These are phyloP conservation scores for Codiaeum variegatum DNA, from an alignment of 441 rosid species.

Conservation along the genomic window DNA sequence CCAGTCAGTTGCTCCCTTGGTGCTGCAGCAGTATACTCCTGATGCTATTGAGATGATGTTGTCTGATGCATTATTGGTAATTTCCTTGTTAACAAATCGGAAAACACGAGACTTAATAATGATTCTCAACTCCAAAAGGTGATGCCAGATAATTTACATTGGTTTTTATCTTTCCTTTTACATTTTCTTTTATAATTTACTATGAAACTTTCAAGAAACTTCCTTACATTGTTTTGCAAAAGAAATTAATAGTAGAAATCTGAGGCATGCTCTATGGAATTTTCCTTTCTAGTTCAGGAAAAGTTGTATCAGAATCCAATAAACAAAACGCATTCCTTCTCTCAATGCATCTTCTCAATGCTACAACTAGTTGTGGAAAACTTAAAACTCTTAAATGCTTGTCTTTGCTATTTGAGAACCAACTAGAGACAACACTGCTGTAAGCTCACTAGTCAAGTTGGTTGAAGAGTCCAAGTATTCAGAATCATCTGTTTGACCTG, in stretches of 20 bases:
- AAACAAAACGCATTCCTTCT: neutral
- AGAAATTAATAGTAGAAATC: neutral
- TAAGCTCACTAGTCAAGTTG: neutral
- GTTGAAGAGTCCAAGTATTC: neutral
- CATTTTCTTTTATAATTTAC: neutral
- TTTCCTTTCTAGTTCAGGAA: neutral
- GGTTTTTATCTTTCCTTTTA: constrained; percentile 2
- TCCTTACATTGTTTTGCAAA: neutral
- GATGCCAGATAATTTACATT: constrained; percentile 9
- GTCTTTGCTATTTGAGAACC: neutral
- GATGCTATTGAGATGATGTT: constrained; percentile 75
- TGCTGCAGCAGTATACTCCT: constrained; percentile 80
- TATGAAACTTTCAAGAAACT: neutral
- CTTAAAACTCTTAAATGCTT: neutral
- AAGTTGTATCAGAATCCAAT: neutral
- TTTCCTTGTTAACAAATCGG: constrained; percentile 73
- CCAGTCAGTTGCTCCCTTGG: constrained; percentile 87
- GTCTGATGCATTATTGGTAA: constrained; percentile 55
- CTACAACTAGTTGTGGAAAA: neutral
- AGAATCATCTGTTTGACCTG: neutral
- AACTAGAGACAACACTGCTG: neutral
- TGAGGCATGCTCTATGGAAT: neutral
- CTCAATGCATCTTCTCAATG: neutral
- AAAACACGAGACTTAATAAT: constrained; percentile 81
- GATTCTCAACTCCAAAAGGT: constrained; percentile 97